Conservation (phyloP, 2,329 filamentous ascomycete species). For the Sclerotinia trifoliorum region DNA sequence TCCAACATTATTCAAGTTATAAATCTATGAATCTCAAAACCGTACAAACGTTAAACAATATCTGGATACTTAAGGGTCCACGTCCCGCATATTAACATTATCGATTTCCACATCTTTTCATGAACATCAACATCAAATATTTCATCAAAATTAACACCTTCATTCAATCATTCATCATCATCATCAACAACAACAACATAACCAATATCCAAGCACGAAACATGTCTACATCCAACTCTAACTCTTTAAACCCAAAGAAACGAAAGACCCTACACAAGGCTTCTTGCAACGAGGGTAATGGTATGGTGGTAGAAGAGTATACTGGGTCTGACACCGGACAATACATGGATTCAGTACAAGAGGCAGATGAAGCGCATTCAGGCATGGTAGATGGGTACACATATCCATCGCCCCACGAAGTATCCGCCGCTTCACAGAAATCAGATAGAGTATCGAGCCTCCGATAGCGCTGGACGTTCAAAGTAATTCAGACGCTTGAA, state of each 20-base stretch:
- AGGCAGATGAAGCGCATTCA: neutral
- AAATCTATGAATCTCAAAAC: neutral
- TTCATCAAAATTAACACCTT: neutral
- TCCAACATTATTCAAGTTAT: neutral
- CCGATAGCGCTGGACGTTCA: neutral
- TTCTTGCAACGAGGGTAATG: no score
- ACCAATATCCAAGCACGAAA: neutral
- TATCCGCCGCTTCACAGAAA: no score
- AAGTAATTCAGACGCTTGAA: no score
- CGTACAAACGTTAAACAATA: fast-evolving
- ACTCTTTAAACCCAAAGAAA: no score
- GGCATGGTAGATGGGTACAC: no score
- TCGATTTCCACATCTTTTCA: neutral
- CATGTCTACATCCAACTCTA: neutral
- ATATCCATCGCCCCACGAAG: neutral
- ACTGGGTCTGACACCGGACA: neutral
- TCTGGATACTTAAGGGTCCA: neutral
- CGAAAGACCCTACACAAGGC: no score
- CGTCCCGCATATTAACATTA: neutral
- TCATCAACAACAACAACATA: neutral
- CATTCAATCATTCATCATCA: neutral
- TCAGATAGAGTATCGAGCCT: neutral
- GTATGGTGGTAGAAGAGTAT: neutral
- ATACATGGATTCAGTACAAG: neutral
- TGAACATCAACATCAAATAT: neutral